A percentile compares a stretch with the other conserved stretches of the same genome.
Conservation (phyloP, 495 filamentous ascomycete species). For the Aspergillus nanangensis region DNA sequence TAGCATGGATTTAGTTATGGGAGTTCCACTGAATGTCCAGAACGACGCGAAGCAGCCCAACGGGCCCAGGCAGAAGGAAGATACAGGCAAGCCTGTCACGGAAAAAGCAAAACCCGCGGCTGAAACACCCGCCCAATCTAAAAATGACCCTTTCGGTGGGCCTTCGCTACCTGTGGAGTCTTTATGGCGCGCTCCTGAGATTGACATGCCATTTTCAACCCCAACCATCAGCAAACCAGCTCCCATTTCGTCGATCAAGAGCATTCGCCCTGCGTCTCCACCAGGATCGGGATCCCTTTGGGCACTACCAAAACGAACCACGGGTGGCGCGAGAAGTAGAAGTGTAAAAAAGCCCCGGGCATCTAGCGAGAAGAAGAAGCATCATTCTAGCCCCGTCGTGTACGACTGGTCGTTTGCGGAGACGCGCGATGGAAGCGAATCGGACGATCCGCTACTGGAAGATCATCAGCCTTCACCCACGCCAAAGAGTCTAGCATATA, state of each 20-base stretch:
- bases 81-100: slow-evolving; percentile 5
- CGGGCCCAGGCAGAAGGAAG: neutral
- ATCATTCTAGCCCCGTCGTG: slow-evolving; percentile 31
- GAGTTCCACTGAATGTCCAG: slow-evolving; percentile 15
- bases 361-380: slow-evolving; percentile 26
- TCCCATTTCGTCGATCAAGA: slow-evolving; percentile 11
- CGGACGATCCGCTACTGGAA: slow-evolving; percentile 45
- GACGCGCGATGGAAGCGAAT: slow-evolving; percentile 34
- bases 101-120: slow-evolving; percentile 17
- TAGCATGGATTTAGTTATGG: slow-evolving; percentile 24
- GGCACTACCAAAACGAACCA: slow-evolving; percentile 26
- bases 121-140: slow-evolving; percentile 13
- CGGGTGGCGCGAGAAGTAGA: slow-evolving; percentile 16
- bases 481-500: slow-evolving; percentile 14
- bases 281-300: slow-evolving; percentile 36
- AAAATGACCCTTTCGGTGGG: neutral
- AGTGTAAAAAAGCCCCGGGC: slow-evolving; percentile 18
- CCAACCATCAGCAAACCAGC: slow-evolving; percentile 22
- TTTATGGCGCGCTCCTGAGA: slow-evolving; percentile 38
- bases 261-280: slow-evolving; percentile 27
- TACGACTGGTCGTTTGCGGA: slow-evolving; percentile 43
- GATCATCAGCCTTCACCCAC: slow-evolving; percentile 30
- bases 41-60: slow-evolving; percentile 2
- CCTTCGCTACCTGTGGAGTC: slow-evolving; percentile 19
- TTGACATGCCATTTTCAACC: slow-evolving; percentile 30